phyloP scores from a whole-genome alignment of 148 eudicot species.

The Silene conica region DNA sequence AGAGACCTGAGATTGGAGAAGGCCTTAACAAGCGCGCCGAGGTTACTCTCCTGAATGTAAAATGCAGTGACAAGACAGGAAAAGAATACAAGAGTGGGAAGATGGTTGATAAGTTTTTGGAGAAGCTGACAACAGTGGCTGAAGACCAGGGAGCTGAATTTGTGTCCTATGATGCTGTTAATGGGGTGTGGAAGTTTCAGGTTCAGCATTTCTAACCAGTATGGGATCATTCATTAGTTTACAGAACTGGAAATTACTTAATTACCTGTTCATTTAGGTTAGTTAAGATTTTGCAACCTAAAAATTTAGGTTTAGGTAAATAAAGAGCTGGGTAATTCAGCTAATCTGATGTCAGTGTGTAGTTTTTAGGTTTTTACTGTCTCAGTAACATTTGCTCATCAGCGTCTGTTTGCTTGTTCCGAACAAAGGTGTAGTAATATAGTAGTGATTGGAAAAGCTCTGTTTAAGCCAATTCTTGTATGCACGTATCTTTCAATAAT shows the following conservation, averaged over 20 bases:
- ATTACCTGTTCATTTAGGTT: background rate
- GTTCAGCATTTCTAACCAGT: slow-evolving; percentile 44
- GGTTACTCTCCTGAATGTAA: slow-evolving; percentile 58
- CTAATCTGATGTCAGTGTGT: background rate
- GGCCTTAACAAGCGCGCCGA: slow-evolving; percentile 74
- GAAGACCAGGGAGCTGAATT: slow-evolving; percentile 56
- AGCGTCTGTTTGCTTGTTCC: background rate
- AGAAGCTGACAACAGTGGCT: slow-evolving; percentile 46
- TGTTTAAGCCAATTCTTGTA: background rate
- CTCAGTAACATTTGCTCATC: background rate
- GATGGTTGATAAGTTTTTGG: slow-evolving; percentile 40
- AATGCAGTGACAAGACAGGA: slow-evolving; percentile 51
- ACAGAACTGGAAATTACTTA: background rate
- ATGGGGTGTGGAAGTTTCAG: slow-evolving; percentile 63
- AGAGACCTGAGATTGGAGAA: slow-evolving; percentile 58
- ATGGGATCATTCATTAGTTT: background rate
- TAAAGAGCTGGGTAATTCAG: background rate
- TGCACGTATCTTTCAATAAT: background rate
- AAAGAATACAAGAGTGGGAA: slow-evolving; percentile 33
- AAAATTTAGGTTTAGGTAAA: slow-evolving; percentile 1
- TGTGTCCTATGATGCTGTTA: slow-evolving; percentile 46
- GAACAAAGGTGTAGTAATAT: background rate
- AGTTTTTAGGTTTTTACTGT: background rate
- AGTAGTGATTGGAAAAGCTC: background rate
- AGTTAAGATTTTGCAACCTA: background rate